Evolutionary conservation across 1,284 basidiomycete genomes (phyloP).

Genomic region (Trichosporon ovoides): DNA sequence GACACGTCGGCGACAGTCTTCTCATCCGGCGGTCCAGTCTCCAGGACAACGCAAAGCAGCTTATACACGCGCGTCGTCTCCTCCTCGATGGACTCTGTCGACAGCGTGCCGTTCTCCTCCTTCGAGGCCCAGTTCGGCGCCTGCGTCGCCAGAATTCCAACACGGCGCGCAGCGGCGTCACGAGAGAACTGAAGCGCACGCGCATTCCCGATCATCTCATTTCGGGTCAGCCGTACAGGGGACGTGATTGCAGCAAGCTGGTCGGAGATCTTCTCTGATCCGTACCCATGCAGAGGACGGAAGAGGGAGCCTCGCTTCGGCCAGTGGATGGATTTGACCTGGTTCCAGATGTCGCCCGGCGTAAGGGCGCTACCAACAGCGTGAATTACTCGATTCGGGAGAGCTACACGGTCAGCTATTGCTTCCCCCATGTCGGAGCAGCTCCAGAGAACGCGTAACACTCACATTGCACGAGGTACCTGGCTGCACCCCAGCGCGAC

Average conservation of each 20-base stretch:
- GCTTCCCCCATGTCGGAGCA: too few relatives aligned
- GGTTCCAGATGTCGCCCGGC: slow-evolving; percentile 7
- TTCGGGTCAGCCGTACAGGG: slow-evolving; percentile 39
- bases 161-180: slow-evolving; percentile 30
- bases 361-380: slow-evolving; percentile 21
- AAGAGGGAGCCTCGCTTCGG: slow-evolving; percentile 16
- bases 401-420: slow-evolving; percentile 26
- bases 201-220: slow-evolving; percentile 40
- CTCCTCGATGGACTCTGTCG: slow-evolving; percentile 20
- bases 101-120: not conserved
- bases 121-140: slow-evolving; percentile 35
- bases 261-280: not conserved
- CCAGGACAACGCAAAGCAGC: slow-evolving; percentile 36
- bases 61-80: slow-evolving; percentile 41
- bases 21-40: slow-evolving; percentile 19
- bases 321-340: slow-evolving; percentile 21
- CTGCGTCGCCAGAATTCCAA: slow-evolving; percentile 41
- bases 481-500: slow-evolving; percentile 28
- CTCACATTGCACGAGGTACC: slow-evolving; percentile 47
- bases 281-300: slow-evolving; percentile 12
- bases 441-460: too few relatives aligned
- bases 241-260: slow-evolving; percentile 35
- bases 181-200: slow-evolving; percentile 30
- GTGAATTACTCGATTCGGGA: slow-evolving; percentile 37
- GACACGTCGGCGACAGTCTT: not conserved